Evolutionary conservation across 148 eudicot species (phyloP).

Genomic region (Tetragonia tetragonoides): DNA sequence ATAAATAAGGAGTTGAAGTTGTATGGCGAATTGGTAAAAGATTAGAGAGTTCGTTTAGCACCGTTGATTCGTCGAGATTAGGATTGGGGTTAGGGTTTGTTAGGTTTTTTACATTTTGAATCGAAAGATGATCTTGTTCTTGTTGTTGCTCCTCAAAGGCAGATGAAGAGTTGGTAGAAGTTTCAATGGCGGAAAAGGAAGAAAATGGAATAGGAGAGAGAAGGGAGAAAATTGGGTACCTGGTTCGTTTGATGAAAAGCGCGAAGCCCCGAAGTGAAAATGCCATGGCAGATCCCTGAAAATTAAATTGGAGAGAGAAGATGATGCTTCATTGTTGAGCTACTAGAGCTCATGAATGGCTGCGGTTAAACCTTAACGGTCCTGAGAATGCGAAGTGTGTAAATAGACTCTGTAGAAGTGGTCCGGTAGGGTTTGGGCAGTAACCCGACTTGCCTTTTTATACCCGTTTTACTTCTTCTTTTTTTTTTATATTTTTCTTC

Average conservation of each 20-base stretch:
- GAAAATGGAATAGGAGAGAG: constrained; percentile 10
- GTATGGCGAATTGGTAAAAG: constrained; percentile 45
- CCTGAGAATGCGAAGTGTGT: no score
- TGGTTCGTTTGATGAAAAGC: neutral
- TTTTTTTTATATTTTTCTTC: no score
- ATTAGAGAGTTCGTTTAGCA: constrained; percentile 53
- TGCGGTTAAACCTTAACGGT: no score
- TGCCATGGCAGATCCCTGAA: constrained; percentile 8
- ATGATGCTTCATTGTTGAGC: no score
- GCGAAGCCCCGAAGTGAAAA: constrained; percentile 17
- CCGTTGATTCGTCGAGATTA: constrained; percentile 38
- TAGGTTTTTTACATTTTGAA: neutral
- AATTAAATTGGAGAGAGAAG: neutral
- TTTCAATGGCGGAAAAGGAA: constrained; percentile 18
- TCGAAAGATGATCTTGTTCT: neutral
- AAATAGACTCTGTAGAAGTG: no score
- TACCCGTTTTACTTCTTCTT: no score
- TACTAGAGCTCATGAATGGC: no score
- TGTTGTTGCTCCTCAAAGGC: neutral
- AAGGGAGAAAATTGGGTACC: constrained; percentile 18
- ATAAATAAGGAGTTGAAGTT: constrained; percentile 6
- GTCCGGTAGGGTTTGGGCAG: no score
- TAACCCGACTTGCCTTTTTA: no score
- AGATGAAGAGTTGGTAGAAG: neutral
- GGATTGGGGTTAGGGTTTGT: constrained; percentile 5